Base-by-base conservation (phyloP, 2,329 filamentous ascomycete species). In the Monilinia fructigena region DNA sequence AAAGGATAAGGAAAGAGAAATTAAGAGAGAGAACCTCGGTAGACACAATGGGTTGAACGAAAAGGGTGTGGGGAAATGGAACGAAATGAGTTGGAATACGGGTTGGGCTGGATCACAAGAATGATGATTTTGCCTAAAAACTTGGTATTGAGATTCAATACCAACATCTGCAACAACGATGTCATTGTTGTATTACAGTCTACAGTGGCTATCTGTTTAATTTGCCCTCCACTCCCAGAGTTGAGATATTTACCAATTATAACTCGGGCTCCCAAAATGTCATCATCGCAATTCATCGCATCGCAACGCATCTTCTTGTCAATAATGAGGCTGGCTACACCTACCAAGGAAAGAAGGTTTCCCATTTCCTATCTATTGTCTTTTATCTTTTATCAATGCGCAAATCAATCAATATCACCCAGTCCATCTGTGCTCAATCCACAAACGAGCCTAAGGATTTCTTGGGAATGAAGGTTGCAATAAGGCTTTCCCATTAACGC, bases 131-230 rank as follows among this genome's bases (percentile, higher is more conserved):
- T 20, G 31, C 5, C 6, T 4, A 20, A 50, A 60, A 60, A 50
- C 58, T 60, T 60, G 58, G n/a, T 60, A 60, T 60, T 47, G 45
- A 50, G 42, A 35, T 23, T 26, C 56, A 35, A 60, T 60, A 60
- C 58, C 58, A 60, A 60, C 58, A 60, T 60, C 45, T 60, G 58
- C 45, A 60, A 60, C n/a, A 38, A 60, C 58, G 58, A 60, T 60
- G 58, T 50, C 58, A 60, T 60, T 35, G 23, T 50, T 50, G 58
- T 60, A 35, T 16, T 18, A 26, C 31, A 18, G 4, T 50, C n/a
- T 12, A 26, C 31, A 7, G 4, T 50, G 45, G 42, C 55, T 28
- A 31, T 35, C 56, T 59, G 42, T 26, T 47, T 23, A 6, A 23
- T 31, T 47, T 31, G 23, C 26, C 16, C 11, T 47, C 5, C 18